phyloP scores from a whole-genome alignment of 768 basidiomycete species.

The Tephrocybe sp. region DNA sequence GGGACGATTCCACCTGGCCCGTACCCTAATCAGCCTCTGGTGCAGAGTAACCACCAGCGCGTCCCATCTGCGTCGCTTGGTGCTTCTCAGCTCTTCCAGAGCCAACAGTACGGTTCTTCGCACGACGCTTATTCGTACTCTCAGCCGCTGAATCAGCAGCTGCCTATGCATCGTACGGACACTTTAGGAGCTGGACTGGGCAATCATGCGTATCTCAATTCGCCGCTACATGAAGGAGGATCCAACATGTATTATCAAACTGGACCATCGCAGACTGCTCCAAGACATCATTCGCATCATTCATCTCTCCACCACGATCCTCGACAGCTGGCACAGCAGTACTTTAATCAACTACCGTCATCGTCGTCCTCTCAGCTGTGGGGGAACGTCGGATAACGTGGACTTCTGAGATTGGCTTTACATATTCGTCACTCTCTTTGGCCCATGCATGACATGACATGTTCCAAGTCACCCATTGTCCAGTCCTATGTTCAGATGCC shows the following conservation, averaged over 20 bases:
- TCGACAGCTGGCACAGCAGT: slow-evolving; percentile 22
- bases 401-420: not conserved
- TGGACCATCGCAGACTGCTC: slow-evolving; percentile 1
- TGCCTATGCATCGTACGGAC: slow-evolving; percentile 22
- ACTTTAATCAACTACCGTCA: slow-evolving; percentile 23
- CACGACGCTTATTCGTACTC: slow-evolving; percentile 28
- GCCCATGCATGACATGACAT: slow-evolving; percentile 4
- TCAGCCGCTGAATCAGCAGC: slow-evolving; percentile 14
- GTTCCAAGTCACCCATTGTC: not conserved
- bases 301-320: slow-evolving; percentile 28
- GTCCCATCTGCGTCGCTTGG: slow-evolving; percentile 24
- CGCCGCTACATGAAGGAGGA: slow-evolving; percentile 6
- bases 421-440: not conserved
- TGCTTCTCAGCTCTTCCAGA: slow-evolving; percentile 20
- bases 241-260: slow-evolving; percentile 19
- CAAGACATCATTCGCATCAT: slow-evolving; percentile 25
- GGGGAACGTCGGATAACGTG: slow-evolving; percentile 29
- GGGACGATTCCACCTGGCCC: slow-evolving; percentile 17
- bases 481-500: slow-evolving; percentile 4
- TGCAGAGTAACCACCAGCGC: slow-evolving; percentile 23
- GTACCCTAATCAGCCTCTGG: slow-evolving; percentile 10
- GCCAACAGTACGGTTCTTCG: slow-evolving; percentile 16
- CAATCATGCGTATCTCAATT: slow-evolving; percentile 15
- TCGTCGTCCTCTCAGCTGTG: slow-evolving; percentile 26
- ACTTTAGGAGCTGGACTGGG: slow-evolving; percentile 15